Base-by-base conservation (phyloP, 768 basidiomycete species). In the Cytidiella melzeri region DNA sequence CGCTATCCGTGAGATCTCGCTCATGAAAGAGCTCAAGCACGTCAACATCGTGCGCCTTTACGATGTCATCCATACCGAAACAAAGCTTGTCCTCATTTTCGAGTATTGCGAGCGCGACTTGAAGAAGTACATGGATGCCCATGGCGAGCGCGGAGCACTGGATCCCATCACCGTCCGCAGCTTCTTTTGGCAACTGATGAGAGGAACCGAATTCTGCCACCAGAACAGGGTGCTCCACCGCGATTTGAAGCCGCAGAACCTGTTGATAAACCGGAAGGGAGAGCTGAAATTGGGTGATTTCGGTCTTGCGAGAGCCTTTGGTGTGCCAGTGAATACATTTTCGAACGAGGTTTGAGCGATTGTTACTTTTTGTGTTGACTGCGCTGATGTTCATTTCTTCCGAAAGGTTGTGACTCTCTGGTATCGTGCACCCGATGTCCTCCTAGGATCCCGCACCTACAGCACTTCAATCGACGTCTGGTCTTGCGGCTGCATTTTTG, bases 21-120 rank as follows among this genome's bases (percentile, higher is more conserved):
- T 98, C 57, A 97, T 98, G 94, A 98, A 99, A 67, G 96, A 99
- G 65, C 84, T 99, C 61, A 96, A 96, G 68, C 96, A 99, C 61
- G 84, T 91, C 73, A 99, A 99, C 71, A 95, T 99, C 64, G 92
- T 99, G 63, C 84, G 96, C 61, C 80, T 99, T 18, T 87, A 98
- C 73, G 96, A 98, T 67, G 96, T 99, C 43, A 97, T 98, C 55
- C 96, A 99, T 68, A 98, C 94, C 15, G 96, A 99, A 69, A 89
- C 91, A 6, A 97, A 98, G 59, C 84, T 99, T 43, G 89, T 97
- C 55, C 87, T 99, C 51, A 94, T 99, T 57, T 99, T 98, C 67
- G 96, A 99, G 69, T 98, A 81, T 65, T 96, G 93, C 67, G 96
- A 99, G 61, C 91, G 94, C 68, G 96, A 99, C 70, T 76, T 99